These are phyloP conservation scores for Apiospora marii DNA, from an alignment of 2,329 filamentous ascomycete species.

Conservation along the genomic window DNA sequence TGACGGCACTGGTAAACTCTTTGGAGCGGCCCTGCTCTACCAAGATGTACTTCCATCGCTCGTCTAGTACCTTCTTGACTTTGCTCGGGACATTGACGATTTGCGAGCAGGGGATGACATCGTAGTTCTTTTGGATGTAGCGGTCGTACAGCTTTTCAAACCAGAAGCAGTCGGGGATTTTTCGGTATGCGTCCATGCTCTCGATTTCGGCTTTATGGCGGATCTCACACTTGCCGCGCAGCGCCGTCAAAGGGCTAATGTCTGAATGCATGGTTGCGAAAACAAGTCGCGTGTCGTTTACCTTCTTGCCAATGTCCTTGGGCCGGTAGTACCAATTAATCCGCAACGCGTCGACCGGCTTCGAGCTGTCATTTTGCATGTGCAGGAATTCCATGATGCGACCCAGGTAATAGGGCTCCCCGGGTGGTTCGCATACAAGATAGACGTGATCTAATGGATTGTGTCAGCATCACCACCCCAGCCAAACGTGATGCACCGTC, in stretches of 20 bases:
- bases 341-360: constrained; percentile 83
- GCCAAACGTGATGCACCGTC: constrained; percentile 14
- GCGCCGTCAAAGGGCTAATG: constrained; percentile 87
- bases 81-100: constrained; percentile 96
- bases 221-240: constrained; percentile 94
- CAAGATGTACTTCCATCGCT: constrained; percentile 95
- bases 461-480: constrained; percentile 31
- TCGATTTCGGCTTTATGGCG: constrained; percentile 86
- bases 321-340: constrained; percentile 99
- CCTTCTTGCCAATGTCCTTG: constrained; percentile 92
- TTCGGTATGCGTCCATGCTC: constrained; percentile 84
- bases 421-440: constrained; percentile 94
- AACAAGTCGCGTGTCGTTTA: constrained; percentile 87
- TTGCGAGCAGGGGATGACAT: constrained; percentile 88
- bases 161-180: constrained; percentile 88
- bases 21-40: constrained; percentile 94
- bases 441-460: constrained; percentile 77
- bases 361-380: constrained; percentile 73
- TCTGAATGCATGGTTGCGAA: constrained; percentile 99
- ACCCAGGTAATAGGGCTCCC: constrained; percentile 96
- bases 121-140: constrained; percentile 98
- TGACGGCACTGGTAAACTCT: constrained; percentile 94
- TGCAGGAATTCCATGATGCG: constrained; percentile 99
- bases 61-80: constrained; percentile 94
- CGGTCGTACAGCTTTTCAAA: constrained; percentile 97